phyloP scores from a whole-genome alignment of 345 rosid species.

The Salix udensis region DNA sequence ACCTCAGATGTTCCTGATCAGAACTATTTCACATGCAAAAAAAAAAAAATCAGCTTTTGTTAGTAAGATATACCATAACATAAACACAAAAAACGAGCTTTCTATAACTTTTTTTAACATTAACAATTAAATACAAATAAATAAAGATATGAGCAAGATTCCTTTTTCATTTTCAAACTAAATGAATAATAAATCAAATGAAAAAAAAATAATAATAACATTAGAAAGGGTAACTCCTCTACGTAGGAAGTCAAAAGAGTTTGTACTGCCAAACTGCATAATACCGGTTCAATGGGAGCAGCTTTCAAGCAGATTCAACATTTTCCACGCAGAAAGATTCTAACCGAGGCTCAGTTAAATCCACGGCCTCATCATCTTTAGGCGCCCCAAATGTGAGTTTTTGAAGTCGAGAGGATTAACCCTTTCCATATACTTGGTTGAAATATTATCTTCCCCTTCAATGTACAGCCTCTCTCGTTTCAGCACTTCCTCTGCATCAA shows the following conservation, averaged over 20 bases:
- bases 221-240: not conserved
- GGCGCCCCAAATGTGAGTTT: constrained; percentile 42
- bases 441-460: constrained; percentile 17
- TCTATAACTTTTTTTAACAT: not conserved
- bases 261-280: constrained; percentile 1
- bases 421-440: constrained; percentile 39
- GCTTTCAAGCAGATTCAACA: constrained; percentile 39
- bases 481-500: constrained; percentile 25
- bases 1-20: not conserved
- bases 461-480: constrained; percentile 1
- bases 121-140: constrained; percentile 1
- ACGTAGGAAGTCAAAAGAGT: constrained; percentile 11
- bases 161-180: not conserved
- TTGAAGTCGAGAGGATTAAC: constrained; percentile 44
- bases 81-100: not conserved
- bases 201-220: not conserved
- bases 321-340: constrained; percentile 68
- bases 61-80: not conserved
- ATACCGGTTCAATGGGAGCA: constrained; percentile 9
- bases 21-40: not conserved
- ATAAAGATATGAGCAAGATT: not conserved
- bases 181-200: not conserved
- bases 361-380: constrained; percentile 67
- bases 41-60: not conserved
- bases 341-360: constrained; percentile 80